Evolutionary conservation across 176 grass and related monocot genomes (phyloP).

Genomic region (Oryza brachyantha): DNA sequence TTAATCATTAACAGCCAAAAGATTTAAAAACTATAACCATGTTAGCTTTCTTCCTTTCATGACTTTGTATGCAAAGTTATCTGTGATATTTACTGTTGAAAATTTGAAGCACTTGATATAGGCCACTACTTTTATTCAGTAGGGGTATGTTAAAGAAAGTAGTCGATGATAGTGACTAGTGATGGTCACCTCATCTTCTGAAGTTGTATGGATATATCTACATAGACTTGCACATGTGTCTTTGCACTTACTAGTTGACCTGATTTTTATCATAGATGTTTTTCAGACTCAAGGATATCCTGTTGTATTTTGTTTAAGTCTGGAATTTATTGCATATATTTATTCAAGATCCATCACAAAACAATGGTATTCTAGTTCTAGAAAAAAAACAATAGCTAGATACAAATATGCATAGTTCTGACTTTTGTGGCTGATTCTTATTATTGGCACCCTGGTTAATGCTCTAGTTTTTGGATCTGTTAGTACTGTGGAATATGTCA

Average conservation of each 20-base stretch:
- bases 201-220: not conserved
- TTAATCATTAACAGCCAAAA: slow-evolving; percentile 1
- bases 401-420: not conserved
- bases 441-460: not conserved
- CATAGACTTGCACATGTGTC: not conserved
- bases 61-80: not conserved
- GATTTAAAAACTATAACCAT: slow-evolving; percentile 4
- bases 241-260: not conserved
- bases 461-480: not conserved
- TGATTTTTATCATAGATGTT: not conserved
- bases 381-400: not conserved
- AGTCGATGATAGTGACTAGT: not conserved
- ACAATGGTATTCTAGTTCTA: too few species aligned
- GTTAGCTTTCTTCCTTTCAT: slow-evolving; percentile 13
- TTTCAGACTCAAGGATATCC: not conserved
- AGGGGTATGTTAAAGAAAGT: not conserved
- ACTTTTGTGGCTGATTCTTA: not conserved
- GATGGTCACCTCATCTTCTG: not conserved
- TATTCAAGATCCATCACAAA: not conserved
- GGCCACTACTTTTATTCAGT: not conserved
- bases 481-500: not conserved
- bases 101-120: slow-evolving; percentile 9
- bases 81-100: slow-evolving; percentile 11
- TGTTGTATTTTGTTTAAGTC: not conserved
- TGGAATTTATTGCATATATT: not conserved